Conservation (phyloP, 179 eudicot species). For the Corrigiola litoralis region DNA sequence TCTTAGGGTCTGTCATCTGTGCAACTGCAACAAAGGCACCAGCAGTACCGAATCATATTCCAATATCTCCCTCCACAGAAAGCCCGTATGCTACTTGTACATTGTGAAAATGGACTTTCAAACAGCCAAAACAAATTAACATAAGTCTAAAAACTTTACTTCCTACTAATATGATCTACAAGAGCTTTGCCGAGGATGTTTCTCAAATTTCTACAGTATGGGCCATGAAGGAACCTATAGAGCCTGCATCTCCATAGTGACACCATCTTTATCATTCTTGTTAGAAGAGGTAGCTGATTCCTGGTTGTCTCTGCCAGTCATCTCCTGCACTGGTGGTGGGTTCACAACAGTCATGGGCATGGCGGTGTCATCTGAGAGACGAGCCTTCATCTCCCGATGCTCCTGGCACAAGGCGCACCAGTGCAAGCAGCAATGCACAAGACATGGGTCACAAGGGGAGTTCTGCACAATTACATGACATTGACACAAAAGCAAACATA, state of each 20-base stretch:
- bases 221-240: conserved; percentile 29
- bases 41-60: conserved; percentile 3
- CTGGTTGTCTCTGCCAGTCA: conserved; percentile 52
- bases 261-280: conserved; percentile 40
- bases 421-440: conserved; percentile 94
- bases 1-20: too few species aligned
- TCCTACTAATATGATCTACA: conserved; percentile 1
- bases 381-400: conserved; percentile 91
- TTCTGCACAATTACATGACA: conserved; percentile 49
- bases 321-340: conserved; percentile 84
- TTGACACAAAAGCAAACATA: background rate
- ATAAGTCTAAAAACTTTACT: conserved; percentile 6
- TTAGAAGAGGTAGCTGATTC: conserved; percentile 42
- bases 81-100: conserved; percentile 2
- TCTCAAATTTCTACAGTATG: conserved; percentile 13
- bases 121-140: conserved; percentile 2
- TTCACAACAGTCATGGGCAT: conserved; percentile 66
- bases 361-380: conserved; percentile 59
- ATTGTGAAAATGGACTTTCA: conserved; percentile 3
- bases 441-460: conserved; percentile 91
- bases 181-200: conserved; percentile 16
- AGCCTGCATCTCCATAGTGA: conserved; percentile 74
- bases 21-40: background rate
- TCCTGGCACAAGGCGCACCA: conserved; percentile 99
- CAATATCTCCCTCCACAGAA: background rate